Conservation (phyloP, 164 flowering plant species). For the Berberis thunbergii region DNA sequence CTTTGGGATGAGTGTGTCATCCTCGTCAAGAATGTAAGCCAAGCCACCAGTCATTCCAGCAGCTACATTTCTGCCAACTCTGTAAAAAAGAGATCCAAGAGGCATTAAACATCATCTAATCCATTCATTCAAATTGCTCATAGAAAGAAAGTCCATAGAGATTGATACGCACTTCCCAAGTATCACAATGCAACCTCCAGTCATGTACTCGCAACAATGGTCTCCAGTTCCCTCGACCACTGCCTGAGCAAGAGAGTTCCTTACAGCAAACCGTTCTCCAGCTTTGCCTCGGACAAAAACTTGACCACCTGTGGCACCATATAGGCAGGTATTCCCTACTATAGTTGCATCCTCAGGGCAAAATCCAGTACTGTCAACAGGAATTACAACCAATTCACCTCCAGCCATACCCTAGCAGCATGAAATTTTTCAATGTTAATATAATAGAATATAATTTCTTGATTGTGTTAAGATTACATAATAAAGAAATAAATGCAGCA, state of each 20-base stretch:
- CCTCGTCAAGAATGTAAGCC: conserved; percentile 93
- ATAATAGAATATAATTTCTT: not conserved
- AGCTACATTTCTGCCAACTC: conserved; percentile 96
- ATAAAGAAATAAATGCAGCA: not conserved
- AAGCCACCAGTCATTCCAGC: conserved; percentile 99
- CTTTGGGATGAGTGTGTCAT: conserved; percentile 85
- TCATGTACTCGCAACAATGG: conserved; percentile 98
- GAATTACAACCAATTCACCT: conserved; percentile 84
- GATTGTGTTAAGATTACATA: not conserved
- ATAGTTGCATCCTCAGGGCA: conserved; percentile 90
- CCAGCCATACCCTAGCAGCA: conserved; percentile 47
- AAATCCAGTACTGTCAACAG: conserved; percentile 73
- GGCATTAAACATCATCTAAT: not conserved
- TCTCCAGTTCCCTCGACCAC: conserved; percentile 98
- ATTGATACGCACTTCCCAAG: conserved; percentile 82
- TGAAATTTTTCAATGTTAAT: not conserved
- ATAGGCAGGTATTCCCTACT: conserved; percentile 94
- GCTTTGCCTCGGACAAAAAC: conserved; percentile 89
- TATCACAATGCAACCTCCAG: conserved; percentile 94
- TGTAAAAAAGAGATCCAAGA: conserved; percentile 18
- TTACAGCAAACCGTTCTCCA: conserved; percentile 96
- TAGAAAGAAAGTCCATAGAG: not conserved
- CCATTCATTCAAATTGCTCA: not conserved
- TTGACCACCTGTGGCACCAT: conserved; percentile 98
- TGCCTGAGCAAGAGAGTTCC: conserved; percentile 95